phyloP scores from a whole-genome alignment of 176 grass and related monocot species.

The Rhynchospora tenuis region DNA sequence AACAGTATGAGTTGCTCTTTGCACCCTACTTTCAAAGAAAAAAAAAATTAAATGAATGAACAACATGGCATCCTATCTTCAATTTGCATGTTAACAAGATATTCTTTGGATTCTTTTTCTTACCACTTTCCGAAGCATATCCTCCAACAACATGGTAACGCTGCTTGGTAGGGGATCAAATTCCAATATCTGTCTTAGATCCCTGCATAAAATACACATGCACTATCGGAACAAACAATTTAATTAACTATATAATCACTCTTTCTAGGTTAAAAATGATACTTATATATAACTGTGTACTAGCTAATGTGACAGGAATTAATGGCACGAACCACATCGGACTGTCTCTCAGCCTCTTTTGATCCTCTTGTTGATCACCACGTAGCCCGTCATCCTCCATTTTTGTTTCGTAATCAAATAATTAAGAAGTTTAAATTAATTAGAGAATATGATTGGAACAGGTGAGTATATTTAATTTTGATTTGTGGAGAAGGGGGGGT shows the following conservation, averaged over 20 bases:
- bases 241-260: background rate
- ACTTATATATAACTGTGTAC: background rate
- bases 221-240: background rate
- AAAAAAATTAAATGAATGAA: too few species aligned
- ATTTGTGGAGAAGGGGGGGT: background rate
- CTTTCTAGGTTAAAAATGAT: background rate
- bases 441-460: background rate
- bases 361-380: background rate
- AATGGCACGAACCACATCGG: background rate
- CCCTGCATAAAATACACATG: conserved; percentile 7
- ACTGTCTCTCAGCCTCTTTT: background rate
- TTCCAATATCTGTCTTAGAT: background rate
- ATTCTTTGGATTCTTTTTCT: background rate
- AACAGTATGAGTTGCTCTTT: too few species aligned
- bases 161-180: background rate
- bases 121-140: background rate
- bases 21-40: too few species aligned
- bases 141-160: background rate
- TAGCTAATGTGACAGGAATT: background rate
- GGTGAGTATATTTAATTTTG: background rate
- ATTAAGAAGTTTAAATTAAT: background rate
- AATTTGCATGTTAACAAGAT: background rate
- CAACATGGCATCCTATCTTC: too few species aligned
- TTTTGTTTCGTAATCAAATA: background rate
- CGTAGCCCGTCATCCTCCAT: background rate